These are phyloP conservation scores for Trichocomaceae sp. DNA, from an alignment of 2,329 filamentous ascomycete species.

Conservation along the genomic window DNA sequence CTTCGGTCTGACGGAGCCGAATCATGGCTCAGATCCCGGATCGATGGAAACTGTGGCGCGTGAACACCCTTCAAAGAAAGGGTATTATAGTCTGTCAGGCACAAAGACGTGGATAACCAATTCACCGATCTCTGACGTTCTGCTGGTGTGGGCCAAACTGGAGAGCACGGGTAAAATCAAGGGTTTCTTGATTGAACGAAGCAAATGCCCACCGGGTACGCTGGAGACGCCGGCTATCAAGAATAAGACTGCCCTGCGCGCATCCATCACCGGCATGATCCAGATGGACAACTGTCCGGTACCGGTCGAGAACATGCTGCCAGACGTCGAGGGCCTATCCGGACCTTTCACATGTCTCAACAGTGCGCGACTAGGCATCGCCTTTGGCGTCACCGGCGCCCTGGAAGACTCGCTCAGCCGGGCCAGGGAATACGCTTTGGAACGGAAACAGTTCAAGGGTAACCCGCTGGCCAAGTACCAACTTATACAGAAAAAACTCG, in stretches of 20 bases:
- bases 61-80: constrained; percentile 75
- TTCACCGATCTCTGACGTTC: constrained; percentile 76
- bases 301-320: constrained; percentile 87
- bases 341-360: constrained; percentile 95
- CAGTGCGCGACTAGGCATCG: constrained; percentile 86
- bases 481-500: constrained; percentile 94
- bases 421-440: constrained; percentile 78
- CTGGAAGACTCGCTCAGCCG: constrained; percentile 83
- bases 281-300: constrained; percentile 88
- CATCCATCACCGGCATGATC: constrained; percentile 96
- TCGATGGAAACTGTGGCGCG: constrained; percentile 86
- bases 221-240: constrained; percentile 88
- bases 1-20: constrained; percentile 86
- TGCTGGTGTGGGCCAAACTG: constrained; percentile 89
- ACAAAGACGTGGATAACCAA: constrained; percentile 96
- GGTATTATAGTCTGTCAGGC: constrained; percentile 71
- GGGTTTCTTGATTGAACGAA: constrained; percentile 83
- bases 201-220: constrained; percentile 76
- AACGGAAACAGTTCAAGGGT: constrained; percentile 90
- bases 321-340: constrained; percentile 73
- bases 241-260: constrained; percentile 89
- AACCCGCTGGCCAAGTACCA: constrained; percentile 96
- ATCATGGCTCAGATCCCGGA: constrained; percentile 86
- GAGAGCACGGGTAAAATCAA: constrained; percentile 88
- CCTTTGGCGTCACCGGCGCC: constrained; percentile 87